Percentiles rank a stretch among this genome's conserved stretches.
Conservation (phyloP, 805 yeast genomes). For the Lipomyces spencermartinsiae region DNA sequence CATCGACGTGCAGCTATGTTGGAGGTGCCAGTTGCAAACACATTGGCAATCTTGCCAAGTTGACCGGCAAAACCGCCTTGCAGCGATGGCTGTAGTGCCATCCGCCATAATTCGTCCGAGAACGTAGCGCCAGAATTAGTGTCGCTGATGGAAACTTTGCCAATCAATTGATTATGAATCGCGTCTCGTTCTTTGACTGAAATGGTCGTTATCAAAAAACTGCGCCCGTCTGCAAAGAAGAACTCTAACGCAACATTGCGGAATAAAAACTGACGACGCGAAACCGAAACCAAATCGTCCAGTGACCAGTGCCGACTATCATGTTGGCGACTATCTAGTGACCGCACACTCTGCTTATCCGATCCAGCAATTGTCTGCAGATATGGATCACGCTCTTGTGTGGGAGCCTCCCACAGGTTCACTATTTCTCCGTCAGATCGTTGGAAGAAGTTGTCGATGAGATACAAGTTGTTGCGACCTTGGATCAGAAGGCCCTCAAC, state of each 20-base stretch:
- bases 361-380: constrained; percentile 64
- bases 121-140: constrained; percentile 42
- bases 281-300: constrained; percentile 63
- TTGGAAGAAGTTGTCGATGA: constrained; percentile 73
- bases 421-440: constrained; percentile 60
- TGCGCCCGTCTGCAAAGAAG: constrained; percentile 74
- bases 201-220: constrained; percentile 70
- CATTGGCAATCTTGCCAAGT: constrained; percentile 55
- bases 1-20: constrained; percentile 68
- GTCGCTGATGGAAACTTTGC: constrained; percentile 53
- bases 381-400: constrained; percentile 67
- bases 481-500: constrained; percentile 75
- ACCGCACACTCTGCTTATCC: constrained; percentile 43
- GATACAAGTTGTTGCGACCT: constrained; percentile 68
- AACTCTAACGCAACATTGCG: constrained; percentile 83
- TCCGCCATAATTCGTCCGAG: constrained; percentile 36
- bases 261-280: constrained; percentile 75
- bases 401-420: constrained; percentile 70
- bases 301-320: constrained; percentile 58
- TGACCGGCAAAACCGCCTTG: constrained; percentile 43
- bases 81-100: constrained; percentile 34
- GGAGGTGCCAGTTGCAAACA: constrained; percentile 50
- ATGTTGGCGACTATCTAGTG: constrained; percentile 28
- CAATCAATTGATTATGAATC: constrained; percentile 57
- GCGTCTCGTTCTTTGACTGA: constrained; percentile 60